These are phyloP conservation scores for Aspergillus indologenus DNA, from an alignment of 495 filamentous ascomycete genomes.

Conservation along the genomic window DNA sequence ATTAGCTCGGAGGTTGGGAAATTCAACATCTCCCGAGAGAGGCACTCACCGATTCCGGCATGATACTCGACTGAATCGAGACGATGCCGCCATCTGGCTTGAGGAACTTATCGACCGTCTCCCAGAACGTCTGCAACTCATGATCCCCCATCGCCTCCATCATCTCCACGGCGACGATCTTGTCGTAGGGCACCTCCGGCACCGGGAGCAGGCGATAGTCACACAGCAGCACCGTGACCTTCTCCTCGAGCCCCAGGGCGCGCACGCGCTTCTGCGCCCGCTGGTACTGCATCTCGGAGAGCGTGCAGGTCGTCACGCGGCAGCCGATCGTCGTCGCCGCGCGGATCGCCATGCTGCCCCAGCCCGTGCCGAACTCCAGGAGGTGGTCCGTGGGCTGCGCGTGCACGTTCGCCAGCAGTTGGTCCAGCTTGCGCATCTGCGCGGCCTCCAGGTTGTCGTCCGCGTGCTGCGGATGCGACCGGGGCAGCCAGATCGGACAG, in stretches of 20 bases:
- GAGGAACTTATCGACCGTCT: constrained; percentile 54
- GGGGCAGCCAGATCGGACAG: constrained; percentile 61
- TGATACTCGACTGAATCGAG: constrained; percentile 66
- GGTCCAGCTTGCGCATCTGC: constrained; percentile 60
- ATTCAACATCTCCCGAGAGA: background rate
- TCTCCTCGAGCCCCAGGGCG: constrained; percentile 45
- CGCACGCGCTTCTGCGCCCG: constrained; percentile 56
- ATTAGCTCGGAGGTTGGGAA: background rate
- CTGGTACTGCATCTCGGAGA: constrained; percentile 58
- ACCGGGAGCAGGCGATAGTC: constrained; percentile 58
- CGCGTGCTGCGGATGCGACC: constrained; percentile 1
- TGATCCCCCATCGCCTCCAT: constrained; percentile 69
- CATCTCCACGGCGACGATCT: constrained; percentile 50
- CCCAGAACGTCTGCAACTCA: constrained; percentile 59
- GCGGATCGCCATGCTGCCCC: constrained; percentile 64
- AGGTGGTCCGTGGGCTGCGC: constrained; percentile 63
- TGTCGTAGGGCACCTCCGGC: constrained; percentile 56
- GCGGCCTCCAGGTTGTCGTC: constrained; percentile 58
- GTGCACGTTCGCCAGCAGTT: constrained; percentile 55
- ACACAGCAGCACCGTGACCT: constrained; percentile 56
- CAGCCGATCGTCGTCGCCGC: constrained; percentile 58
- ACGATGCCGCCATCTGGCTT: constrained; percentile 59
- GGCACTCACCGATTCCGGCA: background rate
- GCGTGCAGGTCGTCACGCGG: constrained; percentile 59
- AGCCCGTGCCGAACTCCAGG: constrained; percentile 68